phyloP scores from a whole-genome alignment of 495 filamentous ascomycete genomes.

The Lasiosphaeria ovina region DNA sequence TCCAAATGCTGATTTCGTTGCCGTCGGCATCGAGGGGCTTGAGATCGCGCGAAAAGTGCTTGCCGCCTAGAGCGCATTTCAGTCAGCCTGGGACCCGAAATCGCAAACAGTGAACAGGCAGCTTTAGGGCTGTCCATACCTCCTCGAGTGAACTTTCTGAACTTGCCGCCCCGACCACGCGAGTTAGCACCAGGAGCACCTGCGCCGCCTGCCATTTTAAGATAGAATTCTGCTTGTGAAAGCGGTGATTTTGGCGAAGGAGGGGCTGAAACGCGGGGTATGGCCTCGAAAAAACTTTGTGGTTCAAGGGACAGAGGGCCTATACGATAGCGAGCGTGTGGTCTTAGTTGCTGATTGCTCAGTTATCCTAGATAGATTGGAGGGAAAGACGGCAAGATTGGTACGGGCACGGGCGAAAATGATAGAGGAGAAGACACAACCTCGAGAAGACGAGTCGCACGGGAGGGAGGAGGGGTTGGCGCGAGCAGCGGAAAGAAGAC shows the following conservation, averaged over 20 bases:
- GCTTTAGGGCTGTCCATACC: slow-evolving; percentile 50
- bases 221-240: slow-evolving; percentile 15
- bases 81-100: not conserved
- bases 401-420: too few species aligned
- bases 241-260: slow-evolving; percentile 18
- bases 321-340: not conserved
- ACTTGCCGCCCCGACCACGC: slow-evolving; percentile 85
- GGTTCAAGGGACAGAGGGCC: slow-evolving; percentile 8
- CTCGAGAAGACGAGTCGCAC: too few species aligned
- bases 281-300: slow-evolving; percentile 3
- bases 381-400: too few species aligned
- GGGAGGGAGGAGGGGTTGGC: slow-evolving; percentile 1
- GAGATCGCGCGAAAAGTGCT: slow-evolving; percentile 89
- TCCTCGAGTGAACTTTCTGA: slow-evolving; percentile 87
- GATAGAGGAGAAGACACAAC: too few species aligned
- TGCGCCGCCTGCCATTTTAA: slow-evolving; percentile 61
- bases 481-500: not conserved
- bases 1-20: slow-evolving; percentile 74
- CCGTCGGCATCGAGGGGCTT: slow-evolving; percentile 83
- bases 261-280: slow-evolving; percentile 24
- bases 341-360: not conserved
- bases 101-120: not conserved
- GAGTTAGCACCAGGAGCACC: slow-evolving; percentile 53
- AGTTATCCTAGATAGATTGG: not conserved
- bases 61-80: slow-evolving; percentile 64